Conservation (phyloP, 805 yeast species). For the Ogataea henricii region DNA sequence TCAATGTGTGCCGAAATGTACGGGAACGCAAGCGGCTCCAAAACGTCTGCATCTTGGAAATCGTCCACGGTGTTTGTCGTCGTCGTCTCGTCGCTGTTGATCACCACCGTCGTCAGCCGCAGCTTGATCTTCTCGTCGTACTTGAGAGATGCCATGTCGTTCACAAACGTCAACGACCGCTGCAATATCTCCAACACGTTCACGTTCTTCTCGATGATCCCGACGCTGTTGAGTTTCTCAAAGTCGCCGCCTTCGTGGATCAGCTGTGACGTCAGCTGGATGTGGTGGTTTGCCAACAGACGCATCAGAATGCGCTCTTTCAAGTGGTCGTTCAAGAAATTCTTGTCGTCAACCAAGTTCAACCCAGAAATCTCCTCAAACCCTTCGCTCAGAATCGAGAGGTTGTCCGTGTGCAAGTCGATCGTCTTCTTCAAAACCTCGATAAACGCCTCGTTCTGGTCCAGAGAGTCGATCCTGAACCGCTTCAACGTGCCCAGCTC, state of each 20-base stretch:
- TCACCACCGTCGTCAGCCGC: constrained; percentile 45
- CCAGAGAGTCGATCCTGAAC: constrained; percentile 43
- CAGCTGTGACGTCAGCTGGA: constrained; percentile 52
- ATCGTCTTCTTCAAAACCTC: constrained; percentile 58
- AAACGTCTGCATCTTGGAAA: constrained; percentile 26
- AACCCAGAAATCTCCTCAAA: constrained; percentile 56
- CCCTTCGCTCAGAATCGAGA: constrained; percentile 81
- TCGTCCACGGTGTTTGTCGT: constrained; percentile 36
- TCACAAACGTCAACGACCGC: constrained; percentile 71
- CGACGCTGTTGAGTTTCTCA: constrained; percentile 51
- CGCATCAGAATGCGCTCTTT: constrained; percentile 86
- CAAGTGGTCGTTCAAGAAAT: constrained; percentile 73
- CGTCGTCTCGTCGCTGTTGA: constrained; percentile 33
- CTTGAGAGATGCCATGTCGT: constrained; percentile 79
- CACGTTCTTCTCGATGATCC: constrained; percentile 66
- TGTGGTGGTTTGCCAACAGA: constrained; percentile 82
- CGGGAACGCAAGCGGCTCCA: constrained; percentile 55
- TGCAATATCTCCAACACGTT: constrained; percentile 63
- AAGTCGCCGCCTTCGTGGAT: constrained; percentile 39
- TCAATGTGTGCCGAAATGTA: constrained; percentile 88
- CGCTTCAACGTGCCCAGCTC: constrained; percentile 27
- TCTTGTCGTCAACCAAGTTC: constrained; percentile 29
- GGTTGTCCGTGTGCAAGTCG: constrained; percentile 79
- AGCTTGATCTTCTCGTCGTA: constrained; percentile 75
- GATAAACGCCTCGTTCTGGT: constrained; percentile 57